phyloP scores from a whole-genome alignment of 2,329 filamentous ascomycete species.

The Cytospora leucostoma region DNA sequence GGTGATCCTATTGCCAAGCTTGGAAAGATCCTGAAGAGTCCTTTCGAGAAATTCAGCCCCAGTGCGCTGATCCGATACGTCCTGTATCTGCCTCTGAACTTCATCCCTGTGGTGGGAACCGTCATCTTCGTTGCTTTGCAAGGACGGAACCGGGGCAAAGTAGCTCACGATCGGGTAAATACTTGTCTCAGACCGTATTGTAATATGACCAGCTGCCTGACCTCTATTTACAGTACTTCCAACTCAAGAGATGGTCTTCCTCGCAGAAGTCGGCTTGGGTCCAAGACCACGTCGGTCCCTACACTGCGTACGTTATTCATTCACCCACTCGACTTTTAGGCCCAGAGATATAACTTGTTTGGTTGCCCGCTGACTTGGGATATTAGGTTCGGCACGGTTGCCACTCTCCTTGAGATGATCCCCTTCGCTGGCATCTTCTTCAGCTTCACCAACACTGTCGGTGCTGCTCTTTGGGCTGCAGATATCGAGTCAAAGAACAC shows the following conservation, averaged over 20 bases:
- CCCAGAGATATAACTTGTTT: neutral
- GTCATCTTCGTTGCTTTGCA: constrained; percentile 77
- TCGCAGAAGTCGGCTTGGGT: constrained; percentile 69
- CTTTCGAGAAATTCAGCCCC: constrained; percentile 58
- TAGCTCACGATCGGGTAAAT: constrained; percentile 57
- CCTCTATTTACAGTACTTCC: constrained; percentile 74
- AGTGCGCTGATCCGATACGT: constrained; percentile 74
- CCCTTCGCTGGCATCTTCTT: constrained; percentile 83
- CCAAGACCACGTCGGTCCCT: constrained; percentile 69
- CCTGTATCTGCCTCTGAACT: constrained; percentile 88
- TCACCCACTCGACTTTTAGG: constrained; percentile 1
- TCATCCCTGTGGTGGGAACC: constrained; percentile 87
- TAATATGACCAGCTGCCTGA: constrained; percentile 48
- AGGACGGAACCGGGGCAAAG: constrained; percentile 52
- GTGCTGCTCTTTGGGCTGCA: constrained; percentile 91
- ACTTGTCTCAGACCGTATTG: constrained; percentile 16
- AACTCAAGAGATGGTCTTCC: constrained; percentile 80
- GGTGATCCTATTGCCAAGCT: constrained; percentile 58
- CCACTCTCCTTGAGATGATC: constrained; percentile 81
- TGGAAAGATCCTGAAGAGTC: constrained; percentile 58
- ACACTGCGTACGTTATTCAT: constrained; percentile 68
- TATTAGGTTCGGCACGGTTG: constrained; percentile 69
- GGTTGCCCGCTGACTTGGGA: constrained; percentile 1
- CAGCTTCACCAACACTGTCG: constrained; percentile 87
- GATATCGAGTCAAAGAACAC: constrained; percentile 68